Evolutionary conservation across 768 basidiomycete species (phyloP).

Genomic region (Hericium erinaceus): DNA sequence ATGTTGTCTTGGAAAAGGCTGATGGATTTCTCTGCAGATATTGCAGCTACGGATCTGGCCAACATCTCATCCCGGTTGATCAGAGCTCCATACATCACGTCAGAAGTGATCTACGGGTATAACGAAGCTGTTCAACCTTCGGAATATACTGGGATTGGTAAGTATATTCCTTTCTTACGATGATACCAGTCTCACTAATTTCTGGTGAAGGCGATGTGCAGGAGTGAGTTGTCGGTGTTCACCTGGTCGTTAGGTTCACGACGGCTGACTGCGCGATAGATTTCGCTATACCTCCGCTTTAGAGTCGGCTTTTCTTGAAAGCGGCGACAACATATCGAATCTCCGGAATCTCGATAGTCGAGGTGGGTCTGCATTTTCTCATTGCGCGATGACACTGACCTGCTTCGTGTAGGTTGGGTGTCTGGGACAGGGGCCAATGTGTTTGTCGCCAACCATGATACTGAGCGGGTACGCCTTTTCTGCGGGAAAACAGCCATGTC

Average conservation of each 20-base stretch:
- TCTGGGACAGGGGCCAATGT: conserved; percentile 45
- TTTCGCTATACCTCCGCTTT: conserved; percentile 54
- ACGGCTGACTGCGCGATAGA: conserved; percentile 9
- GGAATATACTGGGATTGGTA: conserved; percentile 42
- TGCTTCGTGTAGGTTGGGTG: conserved; percentile 38
- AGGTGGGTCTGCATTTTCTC: background rate
- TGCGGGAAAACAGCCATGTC: background rate
- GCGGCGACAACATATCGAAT: conserved; percentile 37
- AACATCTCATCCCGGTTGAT: conserved; percentile 42
- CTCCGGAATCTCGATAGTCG: conserved; percentile 43
- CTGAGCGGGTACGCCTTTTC: conserved; percentile 37
- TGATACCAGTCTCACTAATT: background rate
- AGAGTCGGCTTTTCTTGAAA: conserved; percentile 37
- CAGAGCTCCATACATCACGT: conserved; percentile 45
- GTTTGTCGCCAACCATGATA: conserved; percentile 65
- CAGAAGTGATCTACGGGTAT: conserved; percentile 41
- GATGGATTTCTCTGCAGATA: conserved; percentile 32
- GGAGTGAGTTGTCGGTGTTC: conserved; percentile 30
- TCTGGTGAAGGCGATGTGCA: conserved; percentile 42
- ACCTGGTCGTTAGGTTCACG: background rate
- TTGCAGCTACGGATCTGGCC: conserved; percentile 40
- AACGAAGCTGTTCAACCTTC: conserved; percentile 47
- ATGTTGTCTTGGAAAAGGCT: background rate
- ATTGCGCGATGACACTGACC: background rate
- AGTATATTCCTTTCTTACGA: background rate